Evolutionary conservation across 176 grass and related monocot genomes (phyloP).

Genomic region (Raddia distichophylla): DNA sequence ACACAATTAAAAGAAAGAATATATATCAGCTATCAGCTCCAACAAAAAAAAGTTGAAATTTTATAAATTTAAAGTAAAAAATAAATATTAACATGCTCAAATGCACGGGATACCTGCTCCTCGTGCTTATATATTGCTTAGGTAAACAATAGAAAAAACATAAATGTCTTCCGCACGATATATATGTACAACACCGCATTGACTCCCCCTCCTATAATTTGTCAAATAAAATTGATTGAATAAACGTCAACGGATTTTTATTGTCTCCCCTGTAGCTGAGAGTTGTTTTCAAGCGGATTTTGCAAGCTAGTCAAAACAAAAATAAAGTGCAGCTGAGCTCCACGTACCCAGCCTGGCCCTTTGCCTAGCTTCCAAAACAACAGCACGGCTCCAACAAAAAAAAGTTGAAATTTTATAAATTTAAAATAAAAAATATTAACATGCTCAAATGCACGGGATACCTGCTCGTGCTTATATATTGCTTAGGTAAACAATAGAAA

Average conservation of each 20-base stretch:
- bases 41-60: too few species aligned
- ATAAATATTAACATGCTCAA: too few species aligned
- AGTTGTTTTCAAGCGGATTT: constrained; percentile 3
- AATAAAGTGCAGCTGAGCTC: not conserved
- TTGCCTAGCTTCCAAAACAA: not conserved
- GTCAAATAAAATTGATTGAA: constrained; percentile 28
- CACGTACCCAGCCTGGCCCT: not conserved
- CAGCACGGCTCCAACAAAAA: too few species aligned
- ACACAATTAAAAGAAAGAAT: too few species aligned
- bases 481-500: not conserved
- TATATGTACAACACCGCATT: constrained; percentile 28
- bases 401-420: too few species aligned
- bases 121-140: not conserved
- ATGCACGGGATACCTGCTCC: too few species aligned
- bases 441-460: too few species aligned
- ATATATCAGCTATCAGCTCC: too few species aligned
- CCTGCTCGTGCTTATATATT: too few species aligned
- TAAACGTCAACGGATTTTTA: not conserved
- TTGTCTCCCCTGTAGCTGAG: not conserved
- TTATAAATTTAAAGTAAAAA: too few species aligned
- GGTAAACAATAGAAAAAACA: not conserved
- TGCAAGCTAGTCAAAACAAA: constrained; percentile 23
- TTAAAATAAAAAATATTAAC: too few species aligned
- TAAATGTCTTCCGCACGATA: constrained; percentile 4
- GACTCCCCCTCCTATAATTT: constrained; percentile 1